These are phyloP conservation scores for Phyllosticta ampelicida DNA, from an alignment of 2,329 filamentous ascomycete genomes.

Conservation along the genomic window DNA sequence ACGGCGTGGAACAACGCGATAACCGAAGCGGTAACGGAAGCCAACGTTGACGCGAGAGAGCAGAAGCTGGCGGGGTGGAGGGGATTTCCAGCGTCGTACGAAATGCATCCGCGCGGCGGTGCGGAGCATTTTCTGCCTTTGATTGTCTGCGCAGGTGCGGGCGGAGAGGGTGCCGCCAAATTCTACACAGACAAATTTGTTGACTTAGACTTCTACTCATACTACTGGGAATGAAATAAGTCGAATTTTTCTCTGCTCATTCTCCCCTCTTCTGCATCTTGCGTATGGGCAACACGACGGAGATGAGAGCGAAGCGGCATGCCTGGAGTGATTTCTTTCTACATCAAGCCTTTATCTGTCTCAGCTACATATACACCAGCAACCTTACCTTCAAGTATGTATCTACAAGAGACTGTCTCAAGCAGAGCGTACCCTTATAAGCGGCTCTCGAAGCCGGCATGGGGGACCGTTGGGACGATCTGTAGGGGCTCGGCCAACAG, in stretches of 20 bases:
- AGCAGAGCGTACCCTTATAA: background rate
- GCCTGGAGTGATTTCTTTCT: background rate
- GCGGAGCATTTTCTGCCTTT: slow-evolving; percentile 52
- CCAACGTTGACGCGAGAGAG: slow-evolving; percentile 27
- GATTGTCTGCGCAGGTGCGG: slow-evolving; percentile 45
- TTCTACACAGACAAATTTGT: slow-evolving; percentile 40
- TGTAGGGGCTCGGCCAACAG: background rate
- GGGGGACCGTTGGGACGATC: background rate
- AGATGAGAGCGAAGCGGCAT: background rate
- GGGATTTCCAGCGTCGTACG: slow-evolving; percentile 36
- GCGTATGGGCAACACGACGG: background rate
- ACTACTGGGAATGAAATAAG: slow-evolving; percentile 39
- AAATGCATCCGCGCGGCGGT: slow-evolving; percentile 44
- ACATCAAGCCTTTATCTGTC: background rate
- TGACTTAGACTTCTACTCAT: slow-evolving; percentile 44
- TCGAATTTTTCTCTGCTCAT: background rate
- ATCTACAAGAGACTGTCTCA: background rate
- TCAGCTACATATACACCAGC: background rate
- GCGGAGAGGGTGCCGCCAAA: slow-evolving; percentile 32
- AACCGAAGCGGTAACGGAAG: slow-evolving; percentile 29
- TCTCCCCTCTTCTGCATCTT: background rate
- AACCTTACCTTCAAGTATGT: background rate
- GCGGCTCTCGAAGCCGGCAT: background rate
- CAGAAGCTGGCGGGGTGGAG: slow-evolving; percentile 39
- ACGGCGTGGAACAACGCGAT: slow-evolving; percentile 39